Evolutionary conservation across 2,329 filamentous ascomycete genomes (phyloP), one percentile per base, ranked within the genome.

Genomic region (Pestalotiopsis fici): DNA sequence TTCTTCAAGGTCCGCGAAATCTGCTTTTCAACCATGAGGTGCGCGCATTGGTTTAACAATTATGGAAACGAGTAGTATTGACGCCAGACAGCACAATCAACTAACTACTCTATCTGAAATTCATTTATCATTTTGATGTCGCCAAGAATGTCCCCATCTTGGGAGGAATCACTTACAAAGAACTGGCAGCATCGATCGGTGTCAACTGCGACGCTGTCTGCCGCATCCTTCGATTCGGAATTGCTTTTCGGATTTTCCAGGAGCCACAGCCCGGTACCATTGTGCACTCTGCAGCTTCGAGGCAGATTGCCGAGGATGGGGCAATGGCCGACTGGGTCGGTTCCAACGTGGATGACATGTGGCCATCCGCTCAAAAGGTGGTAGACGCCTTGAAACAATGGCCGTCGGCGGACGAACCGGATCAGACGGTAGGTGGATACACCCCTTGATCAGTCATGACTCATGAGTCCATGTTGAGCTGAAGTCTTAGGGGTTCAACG

Each of bases 291-390:
- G 11, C 55, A 18, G 55, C 55, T 15, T 27, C 55, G 25, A 57
- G 25, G 18, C 55, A 59, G 59, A 25, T 65, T 4, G 66, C 68
- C 7, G 43, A 66, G 59, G 37, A 67, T 28, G 25, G 31, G 7
- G 25, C 27, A 15, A 28, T 69, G 4, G 63, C 66, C 37, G 68
- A 67, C 25, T 67, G 68, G 68, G 64, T 61, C n/a, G 55, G 68
- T 2, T 37, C 64, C 4, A 68, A 68, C n/a, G 64, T 66, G 43
- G 56, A 69, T 56, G 68, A 69, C 1, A 64, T 68, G 60, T 69
- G 68, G 68, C 66, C 55, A 12, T 18, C 64, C 1, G 68, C 68
- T 11, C n/a, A 66, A 35, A 68, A 39, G 18, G 13, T 35, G 4
- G 37, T 66, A 1, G 64, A 68, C 6, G 27, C 55, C 23, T 57